phyloP scores from a whole-genome alignment of 139 green algal genomes.

The Desmodesmus armatus region DNA sequence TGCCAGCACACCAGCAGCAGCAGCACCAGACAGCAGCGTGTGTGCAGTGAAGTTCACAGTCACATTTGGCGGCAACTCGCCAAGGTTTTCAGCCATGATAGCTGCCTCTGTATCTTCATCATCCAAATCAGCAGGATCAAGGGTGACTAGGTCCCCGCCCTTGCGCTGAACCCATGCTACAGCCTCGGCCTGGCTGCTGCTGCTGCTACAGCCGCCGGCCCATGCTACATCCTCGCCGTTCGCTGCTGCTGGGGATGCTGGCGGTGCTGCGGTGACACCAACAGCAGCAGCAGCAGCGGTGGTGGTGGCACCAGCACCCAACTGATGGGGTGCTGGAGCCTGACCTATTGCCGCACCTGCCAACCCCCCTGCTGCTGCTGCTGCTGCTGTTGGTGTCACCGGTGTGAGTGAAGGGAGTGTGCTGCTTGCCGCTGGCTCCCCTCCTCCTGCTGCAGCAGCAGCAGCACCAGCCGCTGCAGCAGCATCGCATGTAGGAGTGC shows the following conservation, averaged over 20 bases:
- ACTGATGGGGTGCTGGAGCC: background rate
- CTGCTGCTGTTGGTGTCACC: slow-evolving; percentile 20
- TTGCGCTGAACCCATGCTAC: slow-evolving; percentile 45
- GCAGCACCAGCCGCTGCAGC: background rate
- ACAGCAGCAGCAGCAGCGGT: background rate
- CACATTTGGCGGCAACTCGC: background rate
- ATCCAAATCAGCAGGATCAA: slow-evolving; percentile 38
- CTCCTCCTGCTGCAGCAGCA: too few relatives aligned
- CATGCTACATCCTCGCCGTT: background rate
- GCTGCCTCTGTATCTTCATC: slow-evolving; percentile 43
- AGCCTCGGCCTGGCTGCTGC: slow-evolving; percentile 9
- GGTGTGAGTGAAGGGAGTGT: too few relatives aligned
- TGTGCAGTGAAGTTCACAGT: slow-evolving; percentile 5
- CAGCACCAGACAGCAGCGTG: slow-evolving; percentile 24
- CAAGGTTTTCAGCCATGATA: slow-evolving; percentile 23
- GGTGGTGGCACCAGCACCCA: background rate
- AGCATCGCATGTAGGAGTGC: background rate
- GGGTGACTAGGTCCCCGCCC: slow-evolving; percentile 34
- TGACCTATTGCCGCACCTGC: background rate
- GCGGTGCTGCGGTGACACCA: background rate
- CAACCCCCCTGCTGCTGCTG: slow-evolving; percentile 18
- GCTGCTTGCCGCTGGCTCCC: background rate
- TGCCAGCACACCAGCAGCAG: slow-evolving; percentile 8
- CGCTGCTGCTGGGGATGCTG: slow-evolving; percentile 7
- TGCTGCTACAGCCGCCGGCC: background rate